Conservation (phyloP, 805 yeast genomes). For the Grigorovia humatica region DNA sequence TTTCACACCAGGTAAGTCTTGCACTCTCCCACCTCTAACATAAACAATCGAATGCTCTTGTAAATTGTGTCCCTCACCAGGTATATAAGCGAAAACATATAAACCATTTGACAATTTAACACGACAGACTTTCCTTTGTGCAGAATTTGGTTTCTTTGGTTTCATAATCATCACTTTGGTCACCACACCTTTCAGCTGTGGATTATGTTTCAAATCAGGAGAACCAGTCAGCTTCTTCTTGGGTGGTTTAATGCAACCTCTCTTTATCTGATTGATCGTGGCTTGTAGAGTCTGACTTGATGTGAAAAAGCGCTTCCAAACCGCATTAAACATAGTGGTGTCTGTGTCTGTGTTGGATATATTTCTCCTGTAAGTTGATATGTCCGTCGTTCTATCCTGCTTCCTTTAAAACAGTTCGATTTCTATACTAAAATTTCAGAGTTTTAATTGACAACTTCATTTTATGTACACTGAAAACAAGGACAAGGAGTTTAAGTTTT, state of each 20-base stretch:
- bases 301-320: conserved; percentile 4
- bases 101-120: conserved; percentile 87
- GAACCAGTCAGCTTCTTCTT: conserved; percentile 41
- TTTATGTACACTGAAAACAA: too few relatives aligned
- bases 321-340: neutral
- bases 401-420: neutral
- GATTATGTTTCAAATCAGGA: conserved; percentile 76
- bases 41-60: conserved; percentile 95
- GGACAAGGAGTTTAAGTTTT: too few relatives aligned
- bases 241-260: conserved; percentile 44
- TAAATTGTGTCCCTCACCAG: conserved; percentile 97
- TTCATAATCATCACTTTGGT: conserved; percentile 87
- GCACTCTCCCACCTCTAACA: conserved; percentile 97
- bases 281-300: conserved; percentile 30
- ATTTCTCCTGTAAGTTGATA: too few relatives aligned
- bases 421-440: too few relatives aligned
- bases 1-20: conserved; percentile 97
- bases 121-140: conserved; percentile 93
- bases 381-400: too few relatives aligned
- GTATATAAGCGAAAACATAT: conserved; percentile 83
- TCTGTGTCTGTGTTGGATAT: neutral
- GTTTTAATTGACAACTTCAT: too few relatives aligned
- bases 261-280: conserved; percentile 66
- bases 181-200: conserved; percentile 89
- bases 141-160: conserved; percentile 98